phyloP scores from a whole-genome alignment of 2,329 filamentous ascomycete genomes.

The Escovopsis weberi region DNA sequence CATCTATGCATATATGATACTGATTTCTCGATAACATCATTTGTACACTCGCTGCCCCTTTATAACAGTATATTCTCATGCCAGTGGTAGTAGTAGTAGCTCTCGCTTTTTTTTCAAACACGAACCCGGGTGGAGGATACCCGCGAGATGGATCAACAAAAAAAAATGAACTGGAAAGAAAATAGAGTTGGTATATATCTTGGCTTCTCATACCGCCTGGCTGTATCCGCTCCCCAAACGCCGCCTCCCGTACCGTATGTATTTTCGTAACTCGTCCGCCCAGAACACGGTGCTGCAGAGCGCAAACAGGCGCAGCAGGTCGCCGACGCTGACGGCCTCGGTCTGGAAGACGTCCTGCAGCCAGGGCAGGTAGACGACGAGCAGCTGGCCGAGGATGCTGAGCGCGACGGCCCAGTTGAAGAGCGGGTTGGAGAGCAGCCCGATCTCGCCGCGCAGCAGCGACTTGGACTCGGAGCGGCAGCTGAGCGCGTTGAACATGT shows the following conservation, averaged over 20 bases:
- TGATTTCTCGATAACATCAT: too few species aligned
- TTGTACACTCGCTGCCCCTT: too few species aligned
- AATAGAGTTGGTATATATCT: too few species aligned
- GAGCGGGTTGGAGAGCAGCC: slow-evolving; percentile 72
- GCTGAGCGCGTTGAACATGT: slow-evolving; percentile 97
- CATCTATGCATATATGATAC: neutral
- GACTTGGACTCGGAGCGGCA: slow-evolving; percentile 89
- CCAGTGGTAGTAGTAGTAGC: too few species aligned
- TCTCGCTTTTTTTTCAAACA: too few species aligned
- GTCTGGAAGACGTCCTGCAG: slow-evolving; percentile 94
- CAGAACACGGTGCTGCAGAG: slow-evolving; percentile 88
- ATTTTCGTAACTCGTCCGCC: slow-evolving; percentile 86
- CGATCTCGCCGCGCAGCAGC: slow-evolving; percentile 71
- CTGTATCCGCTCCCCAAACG: slow-evolving; percentile 48
- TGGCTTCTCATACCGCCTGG: slow-evolving; percentile 38
- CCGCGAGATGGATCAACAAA: too few species aligned
- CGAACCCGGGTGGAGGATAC: too few species aligned
- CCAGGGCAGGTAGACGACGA: slow-evolving; percentile 91
- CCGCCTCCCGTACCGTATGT: slow-evolving; percentile 45
- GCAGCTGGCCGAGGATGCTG: slow-evolving; percentile 68
- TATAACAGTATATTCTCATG: too few species aligned
- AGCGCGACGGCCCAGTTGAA: slow-evolving; percentile 93
- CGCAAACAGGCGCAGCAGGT: slow-evolving; percentile 57
- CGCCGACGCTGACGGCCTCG: slow-evolving; percentile 60
- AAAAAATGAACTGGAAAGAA: too few species aligned